These are phyloP conservation scores for Aureobasidium namibiae DNA, from an alignment of 2,329 filamentous ascomycete genomes.

Conservation along the genomic window DNA sequence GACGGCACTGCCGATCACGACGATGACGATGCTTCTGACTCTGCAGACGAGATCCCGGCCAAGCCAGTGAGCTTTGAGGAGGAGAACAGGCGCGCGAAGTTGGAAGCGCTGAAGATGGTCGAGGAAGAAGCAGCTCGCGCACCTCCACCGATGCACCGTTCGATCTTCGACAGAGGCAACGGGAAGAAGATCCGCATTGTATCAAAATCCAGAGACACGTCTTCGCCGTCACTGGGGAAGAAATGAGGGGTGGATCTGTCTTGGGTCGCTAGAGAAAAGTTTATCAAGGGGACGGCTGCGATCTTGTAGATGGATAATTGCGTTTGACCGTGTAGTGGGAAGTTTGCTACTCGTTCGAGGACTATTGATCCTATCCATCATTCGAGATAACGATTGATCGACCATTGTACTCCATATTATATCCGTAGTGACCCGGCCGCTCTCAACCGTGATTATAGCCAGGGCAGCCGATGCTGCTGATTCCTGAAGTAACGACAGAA, in stretches of 20 bases:
- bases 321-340: constrained; percentile 42
- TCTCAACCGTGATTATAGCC: not conserved
- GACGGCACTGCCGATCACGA: not conserved
- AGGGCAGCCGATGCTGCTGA: not conserved
- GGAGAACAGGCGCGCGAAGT: constrained; percentile 28
- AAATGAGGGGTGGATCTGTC: constrained; percentile 43
- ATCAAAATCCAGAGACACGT: constrained; percentile 28
- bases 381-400: not conserved
- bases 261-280: constrained; percentile 39
- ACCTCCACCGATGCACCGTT: not conserved
- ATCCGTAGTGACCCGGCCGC: not conserved
- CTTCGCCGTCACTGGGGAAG: constrained; percentile 28
- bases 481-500: not conserved
- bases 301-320: constrained; percentile 39
- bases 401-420: not conserved
- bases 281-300: constrained; percentile 49
- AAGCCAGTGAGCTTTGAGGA: constrained; percentile 19
- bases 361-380: constrained; percentile 41
- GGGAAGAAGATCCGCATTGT: constrained; percentile 16
- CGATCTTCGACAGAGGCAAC: constrained; percentile 6
- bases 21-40: not conserved
- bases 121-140: constrained; percentile 14
- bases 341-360: constrained; percentile 42
- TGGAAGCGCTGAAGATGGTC: constrained; percentile 26
- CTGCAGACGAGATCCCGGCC: not conserved